phyloP scores from a whole-genome alignment of 768 basidiomycete species.

The Amanita muscaria region DNA sequence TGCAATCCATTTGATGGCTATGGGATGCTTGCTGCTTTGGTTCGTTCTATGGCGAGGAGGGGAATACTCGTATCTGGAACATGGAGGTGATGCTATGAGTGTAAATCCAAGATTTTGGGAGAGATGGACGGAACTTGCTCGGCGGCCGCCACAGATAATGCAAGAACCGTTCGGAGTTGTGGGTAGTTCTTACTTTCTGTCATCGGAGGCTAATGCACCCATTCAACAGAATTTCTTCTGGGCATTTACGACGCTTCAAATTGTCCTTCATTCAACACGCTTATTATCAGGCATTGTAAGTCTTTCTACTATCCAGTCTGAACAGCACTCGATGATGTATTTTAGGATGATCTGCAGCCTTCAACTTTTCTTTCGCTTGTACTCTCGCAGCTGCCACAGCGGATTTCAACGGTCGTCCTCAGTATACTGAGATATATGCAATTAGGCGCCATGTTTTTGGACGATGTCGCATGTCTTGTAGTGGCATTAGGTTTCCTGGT shows the following conservation, averaged over 20 bases:
- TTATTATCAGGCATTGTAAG: constrained; percentile 65
- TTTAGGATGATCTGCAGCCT: constrained; percentile 49
- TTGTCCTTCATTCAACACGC: constrained; percentile 62
- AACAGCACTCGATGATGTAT: neutral
- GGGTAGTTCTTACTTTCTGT: neutral
- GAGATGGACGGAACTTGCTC: constrained; percentile 54
- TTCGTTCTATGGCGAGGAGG: constrained; percentile 62
- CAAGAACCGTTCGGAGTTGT: constrained; percentile 3
- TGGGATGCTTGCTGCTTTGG: constrained; percentile 58
- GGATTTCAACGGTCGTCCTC: constrained; percentile 52
- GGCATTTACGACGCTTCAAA: constrained; percentile 67
- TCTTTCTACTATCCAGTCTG: constrained; percentile 2
- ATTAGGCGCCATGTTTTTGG: constrained; percentile 57
- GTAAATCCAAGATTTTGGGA: constrained; percentile 32
- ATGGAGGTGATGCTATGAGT: constrained; percentile 21
- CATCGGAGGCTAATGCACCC: neutral
- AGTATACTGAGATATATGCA: constrained; percentile 60
- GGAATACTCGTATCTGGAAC: constrained; percentile 34
- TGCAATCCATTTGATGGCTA: constrained; percentile 51
- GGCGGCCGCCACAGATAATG: constrained; percentile 12
- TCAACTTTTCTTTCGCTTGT: constrained; percentile 51
- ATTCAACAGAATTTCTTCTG: constrained; percentile 65
- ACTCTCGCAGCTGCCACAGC: constrained; percentile 58
- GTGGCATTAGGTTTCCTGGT: constrained; percentile 67
- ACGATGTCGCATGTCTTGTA: constrained; percentile 62